Evolutionary conservation across 257 asterid species (phyloP).

Genomic region (Ligustrum vulgare): DNA sequence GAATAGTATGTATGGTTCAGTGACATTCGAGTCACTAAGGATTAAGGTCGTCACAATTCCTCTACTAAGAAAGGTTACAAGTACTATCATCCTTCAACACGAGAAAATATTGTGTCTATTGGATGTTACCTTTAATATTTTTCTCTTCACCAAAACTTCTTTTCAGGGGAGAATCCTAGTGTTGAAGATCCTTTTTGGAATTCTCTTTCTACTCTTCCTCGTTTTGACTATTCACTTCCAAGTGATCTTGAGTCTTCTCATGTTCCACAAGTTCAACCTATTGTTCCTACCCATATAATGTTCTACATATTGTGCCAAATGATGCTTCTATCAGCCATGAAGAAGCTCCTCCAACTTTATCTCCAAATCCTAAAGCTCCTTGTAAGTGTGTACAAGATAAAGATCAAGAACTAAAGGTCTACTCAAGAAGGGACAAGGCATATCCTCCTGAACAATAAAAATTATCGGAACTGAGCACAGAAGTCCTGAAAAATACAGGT

Average conservation of each 20-base stretch:
- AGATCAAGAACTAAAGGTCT: not conserved
- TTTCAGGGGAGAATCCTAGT: not conserved
- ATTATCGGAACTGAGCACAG: too few relatives aligned
- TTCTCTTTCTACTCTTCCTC: not conserved
- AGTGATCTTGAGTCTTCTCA: not conserved
- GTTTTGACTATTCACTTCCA: not conserved
- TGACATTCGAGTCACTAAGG: too few relatives aligned
- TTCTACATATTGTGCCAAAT: not conserved
- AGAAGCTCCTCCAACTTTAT: not conserved
- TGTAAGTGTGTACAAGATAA: not conserved
- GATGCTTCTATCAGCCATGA: not conserved
- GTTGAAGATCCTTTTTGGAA: not conserved
- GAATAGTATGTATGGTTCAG: too few relatives aligned
- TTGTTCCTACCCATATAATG: too few relatives aligned
- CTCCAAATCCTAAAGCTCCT: not conserved
- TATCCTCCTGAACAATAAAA: too few relatives aligned
- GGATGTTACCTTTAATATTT: too few relatives aligned
- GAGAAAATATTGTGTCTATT: too few relatives aligned
- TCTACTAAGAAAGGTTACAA: too few relatives aligned
- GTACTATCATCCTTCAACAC: not conserved
- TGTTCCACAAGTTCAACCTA: not conserved
- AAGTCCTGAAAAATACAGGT: too few relatives aligned
- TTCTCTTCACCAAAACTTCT: not conserved
- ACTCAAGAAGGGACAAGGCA: too few relatives aligned
- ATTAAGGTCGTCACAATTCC: too few relatives aligned